phyloP scores from a whole-genome alignment of 73 alveolate species.

The Tetrahymena thermophila region DNA sequence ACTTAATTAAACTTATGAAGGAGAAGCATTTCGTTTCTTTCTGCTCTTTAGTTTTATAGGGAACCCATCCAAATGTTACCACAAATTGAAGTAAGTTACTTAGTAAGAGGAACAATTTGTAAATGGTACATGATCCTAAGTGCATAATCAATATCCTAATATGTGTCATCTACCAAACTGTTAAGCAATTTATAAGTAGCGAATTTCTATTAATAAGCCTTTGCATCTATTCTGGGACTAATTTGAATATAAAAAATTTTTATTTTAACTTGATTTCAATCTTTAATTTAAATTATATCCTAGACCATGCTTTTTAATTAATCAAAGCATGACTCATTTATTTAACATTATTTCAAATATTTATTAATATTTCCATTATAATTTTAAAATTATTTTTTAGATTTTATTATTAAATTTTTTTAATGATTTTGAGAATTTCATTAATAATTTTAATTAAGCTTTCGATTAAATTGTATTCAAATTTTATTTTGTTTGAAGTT shows the following conservation, averaged over 20 bases:
- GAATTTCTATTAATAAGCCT: constrained; percentile 53
- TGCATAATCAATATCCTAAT: constrained; percentile 72
- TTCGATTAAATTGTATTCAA: no score
- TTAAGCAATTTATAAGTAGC: constrained; percentile 47
- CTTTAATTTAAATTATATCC: no score
- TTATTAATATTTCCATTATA: no score
- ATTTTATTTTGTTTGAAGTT: no score
- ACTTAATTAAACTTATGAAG: constrained; percentile 86
- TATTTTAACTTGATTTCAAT: no score
- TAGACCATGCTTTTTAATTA: no score
- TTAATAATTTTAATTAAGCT: no score
- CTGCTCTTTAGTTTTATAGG: constrained; percentile 96
- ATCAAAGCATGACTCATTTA: no score
- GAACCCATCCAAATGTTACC: constrained; percentile 99
- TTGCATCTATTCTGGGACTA: constrained; percentile 57
- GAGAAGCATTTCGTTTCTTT: constrained; percentile 96
- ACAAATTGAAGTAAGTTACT: constrained; percentile 94
- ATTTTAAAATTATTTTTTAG: no score
- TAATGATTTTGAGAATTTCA: no score
- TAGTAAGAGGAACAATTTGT: constrained; percentile 88
- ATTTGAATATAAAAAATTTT: not conserved
- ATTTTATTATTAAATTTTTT: no score
- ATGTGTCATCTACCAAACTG: constrained; percentile 59
- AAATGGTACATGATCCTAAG: constrained; percentile 66
- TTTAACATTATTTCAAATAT: no score